phyloP scores from a whole-genome alignment of 192 early-diverging fungal species.

The Backusella westeae region DNA sequence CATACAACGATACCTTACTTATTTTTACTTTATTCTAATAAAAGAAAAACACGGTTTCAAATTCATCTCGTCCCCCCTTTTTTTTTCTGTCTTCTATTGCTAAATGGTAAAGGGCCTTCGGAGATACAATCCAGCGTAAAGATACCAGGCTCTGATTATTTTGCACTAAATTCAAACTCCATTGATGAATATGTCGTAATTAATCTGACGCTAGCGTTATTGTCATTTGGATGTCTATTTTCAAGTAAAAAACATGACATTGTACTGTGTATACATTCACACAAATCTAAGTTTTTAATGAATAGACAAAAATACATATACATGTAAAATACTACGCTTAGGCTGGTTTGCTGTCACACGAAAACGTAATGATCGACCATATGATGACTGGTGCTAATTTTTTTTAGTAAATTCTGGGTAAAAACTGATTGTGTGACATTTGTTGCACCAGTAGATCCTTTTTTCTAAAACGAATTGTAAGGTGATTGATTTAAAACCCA shows the following conservation, averaged over 20 bases:
- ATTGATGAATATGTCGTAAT: background rate
- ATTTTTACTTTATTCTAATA: background rate
- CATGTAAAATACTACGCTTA: background rate
- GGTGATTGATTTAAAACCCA: background rate
- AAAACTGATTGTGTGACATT: background rate
- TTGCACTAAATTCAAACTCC: background rate
- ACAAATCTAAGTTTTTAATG: background rate
- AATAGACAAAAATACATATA: background rate
- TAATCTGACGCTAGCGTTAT: background rate
- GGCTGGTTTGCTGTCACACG: background rate
- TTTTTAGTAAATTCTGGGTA: background rate
- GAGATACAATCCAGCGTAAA: background rate
- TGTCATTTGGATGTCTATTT: background rate
- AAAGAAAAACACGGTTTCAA: background rate
- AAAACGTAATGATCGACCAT: slow-evolving; percentile 6
- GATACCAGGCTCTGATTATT: background rate
- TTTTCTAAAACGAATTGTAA: background rate
- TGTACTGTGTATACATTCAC: background rate
- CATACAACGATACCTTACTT: background rate
- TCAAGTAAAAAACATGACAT: background rate
- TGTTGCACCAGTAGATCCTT: background rate
- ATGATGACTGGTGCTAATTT: background rate
- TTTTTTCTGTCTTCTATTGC: background rate
- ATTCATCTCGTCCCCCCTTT: background rate
- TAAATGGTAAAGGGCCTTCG: background rate